Base-by-base conservation (phyloP, 495 filamentous ascomycete species). In the Neurospora africana region DNA sequence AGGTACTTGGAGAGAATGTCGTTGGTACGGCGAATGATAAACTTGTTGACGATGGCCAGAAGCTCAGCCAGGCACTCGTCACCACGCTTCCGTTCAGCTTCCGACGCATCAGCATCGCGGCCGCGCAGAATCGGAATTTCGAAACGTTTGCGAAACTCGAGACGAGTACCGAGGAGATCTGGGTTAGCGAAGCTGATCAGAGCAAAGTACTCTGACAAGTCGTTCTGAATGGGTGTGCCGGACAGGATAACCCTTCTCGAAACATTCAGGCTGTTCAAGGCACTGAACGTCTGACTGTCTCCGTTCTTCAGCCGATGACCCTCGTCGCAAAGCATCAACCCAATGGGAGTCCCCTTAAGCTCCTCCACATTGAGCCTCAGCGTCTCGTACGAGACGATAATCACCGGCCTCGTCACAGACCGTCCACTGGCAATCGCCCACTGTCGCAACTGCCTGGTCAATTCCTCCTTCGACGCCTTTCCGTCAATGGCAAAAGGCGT, bases 301-400 rank as follows among this genome's bases (percentile, higher is more conserved):
- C 93, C 94, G 76, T 99, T 99, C 79, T 99, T 99, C 47, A 99
- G 82, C n/a, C 95, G 91, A 86, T 99, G 95, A 2, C 95, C 95
- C 82, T 99, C 95, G 75, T 99, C 95, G 78, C 95, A 98, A n/a
- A 99, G 87, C 78, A 99, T 90, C 11, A 99, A 83, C 7, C 95
- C 95, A 75, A 99, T 98, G 3, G 90, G 90, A 3, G 91, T 92
- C 71, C 93, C 89, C 69, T 89, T 92, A 53, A 99, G 86, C 74
- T 95, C 90, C n/a, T 93, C 92, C 9, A 92, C 91, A 74, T 99
- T 94, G 69, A 98, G 83, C 27, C 95, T 91, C 6, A 99, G 86
- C 1, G 96, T 98, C 78, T 99, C 95, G 78, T 99, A 99, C 2
- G 95, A 98, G 68, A 99, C 94, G 69, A 99, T 99, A n/a, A 99